These are phyloP conservation scores for Yueomyces sp. DNA, from an alignment of 805 yeast genomes.

Conservation along the genomic window DNA sequence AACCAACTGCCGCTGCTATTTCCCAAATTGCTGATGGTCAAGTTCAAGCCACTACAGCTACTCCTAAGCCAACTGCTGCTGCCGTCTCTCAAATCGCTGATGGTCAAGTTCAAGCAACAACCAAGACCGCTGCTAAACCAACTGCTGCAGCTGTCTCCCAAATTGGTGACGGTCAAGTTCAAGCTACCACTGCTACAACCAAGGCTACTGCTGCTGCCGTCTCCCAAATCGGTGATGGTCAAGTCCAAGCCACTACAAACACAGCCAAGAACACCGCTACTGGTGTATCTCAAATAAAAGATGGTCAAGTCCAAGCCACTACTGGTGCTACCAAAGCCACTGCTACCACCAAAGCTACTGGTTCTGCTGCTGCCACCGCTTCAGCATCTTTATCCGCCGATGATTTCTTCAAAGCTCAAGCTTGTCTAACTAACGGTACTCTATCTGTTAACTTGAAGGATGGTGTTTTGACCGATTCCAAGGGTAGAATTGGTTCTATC, in stretches of 20 bases:
- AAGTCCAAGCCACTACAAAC: slow-evolving; percentile 11
- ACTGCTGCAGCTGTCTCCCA: slow-evolving; percentile 21
- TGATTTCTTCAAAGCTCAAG: slow-evolving; percentile 2
- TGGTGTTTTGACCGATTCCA: slow-evolving; percentile 36
- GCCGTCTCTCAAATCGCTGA: slow-evolving; percentile 28
- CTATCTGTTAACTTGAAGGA: slow-evolving; percentile 36
- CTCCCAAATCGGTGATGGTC: slow-evolving; percentile 43
- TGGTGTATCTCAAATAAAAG: slow-evolving; percentile 34
- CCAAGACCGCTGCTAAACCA: slow-evolving; percentile 20
- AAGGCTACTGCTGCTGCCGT: slow-evolving; percentile 12
- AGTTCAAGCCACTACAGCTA: slow-evolving; percentile 9
- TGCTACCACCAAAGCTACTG: slow-evolving; percentile 4
- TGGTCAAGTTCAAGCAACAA: slow-evolving; percentile 30
- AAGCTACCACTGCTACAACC: slow-evolving; percentile 11
- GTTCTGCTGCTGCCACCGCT: slow-evolving; percentile 9
- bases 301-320: slow-evolving; percentile 28
- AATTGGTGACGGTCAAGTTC: slow-evolving; percentile 33
- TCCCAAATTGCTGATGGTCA: not conserved
- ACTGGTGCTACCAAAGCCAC: not conserved
- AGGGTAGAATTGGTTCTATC: slow-evolving; percentile 53
- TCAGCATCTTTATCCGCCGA: slow-evolving; percentile 14
- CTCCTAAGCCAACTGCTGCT: slow-evolving; percentile 17
- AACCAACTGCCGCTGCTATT: slow-evolving; percentile 11
- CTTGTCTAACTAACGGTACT: slow-evolving; percentile 32
- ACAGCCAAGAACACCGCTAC: slow-evolving; percentile 8